Base-by-base conservation (phyloP, 2,329 filamentous ascomycete species). In the Aureobasidium sp. region DNA sequence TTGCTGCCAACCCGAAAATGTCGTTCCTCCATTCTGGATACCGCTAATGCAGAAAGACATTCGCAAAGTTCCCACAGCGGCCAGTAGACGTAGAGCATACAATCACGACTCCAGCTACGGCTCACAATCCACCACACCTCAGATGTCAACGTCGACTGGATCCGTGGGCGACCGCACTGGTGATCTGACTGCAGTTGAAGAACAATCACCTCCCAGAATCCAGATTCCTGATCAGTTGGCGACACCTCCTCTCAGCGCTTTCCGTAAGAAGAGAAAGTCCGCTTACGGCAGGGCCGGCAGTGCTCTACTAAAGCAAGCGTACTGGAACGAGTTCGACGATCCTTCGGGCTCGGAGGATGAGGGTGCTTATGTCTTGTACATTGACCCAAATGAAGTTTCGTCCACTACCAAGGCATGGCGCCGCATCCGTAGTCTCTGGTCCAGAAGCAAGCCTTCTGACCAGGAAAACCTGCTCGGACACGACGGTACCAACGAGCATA, bases 281-380 rank as follows among this genome's bases (percentile, higher is more conserved):
- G 64, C 69, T 6, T 73, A 70, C 53, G 30, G 32, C 15, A 49
- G 57, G n/a, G 66, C 69, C 2, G 67, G 69, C 11, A 67, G 70
- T 42, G 64, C 63, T 5, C 25, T 58, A 9, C 54, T 54, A 16
- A 74, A 67, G 63, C 72, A 55, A 58, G 63, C 70, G 27, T 94
- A 93, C 70, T 95, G 90, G 90, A 93, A 90, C 72, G 90, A 95
- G 72, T 94, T 92, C 72, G 90, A 95, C 66, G 77, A 92, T 70
- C 89, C 88, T 10, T 91, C 90, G 70, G 88, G 91, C 61, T 76
- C 75, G 11, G 84, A 81, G 3, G 75, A 80, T 15, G 80, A 85
- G 25, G 67, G 68, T 45, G 82, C 81, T 34, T 94, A 91, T 72
- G 81, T 84, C 48, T 86, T 94, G 66, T 91, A 90, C 68, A 78